Conservation (phyloP, 768 basidiomycete genomes). For the Suillus lakei region DNA sequence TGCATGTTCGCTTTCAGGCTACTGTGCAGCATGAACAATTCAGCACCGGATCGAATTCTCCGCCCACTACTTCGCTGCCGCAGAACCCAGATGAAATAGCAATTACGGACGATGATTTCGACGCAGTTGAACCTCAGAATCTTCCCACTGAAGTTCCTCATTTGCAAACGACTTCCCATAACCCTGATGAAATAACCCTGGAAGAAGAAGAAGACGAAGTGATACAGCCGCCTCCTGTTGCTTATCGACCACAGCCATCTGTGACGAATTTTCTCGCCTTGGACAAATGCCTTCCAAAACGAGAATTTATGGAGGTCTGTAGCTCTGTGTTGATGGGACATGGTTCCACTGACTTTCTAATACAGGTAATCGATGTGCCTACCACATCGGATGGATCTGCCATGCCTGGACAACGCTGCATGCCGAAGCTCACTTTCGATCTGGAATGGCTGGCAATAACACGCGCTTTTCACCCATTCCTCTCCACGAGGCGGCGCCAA, state of each 20-base stretch:
- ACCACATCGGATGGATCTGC: slow-evolving; percentile 19
- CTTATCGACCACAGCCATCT: slow-evolving; percentile 15
- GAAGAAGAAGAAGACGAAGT: slow-evolving; percentile 53
- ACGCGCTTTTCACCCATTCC: slow-evolving; percentile 81
- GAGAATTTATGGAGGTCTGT: slow-evolving; percentile 81
- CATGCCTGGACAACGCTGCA: slow-evolving; percentile 13
- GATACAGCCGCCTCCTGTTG: slow-evolving; percentile 37
- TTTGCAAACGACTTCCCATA: slow-evolving; percentile 41
- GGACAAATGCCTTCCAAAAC: slow-evolving; percentile 82
- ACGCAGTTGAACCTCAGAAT: slow-evolving; percentile 12
- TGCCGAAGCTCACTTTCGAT: slow-evolving; percentile 67
- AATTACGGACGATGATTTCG: slow-evolving; percentile 41
- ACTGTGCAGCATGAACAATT: slow-evolving; percentile 48
- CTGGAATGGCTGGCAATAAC: slow-evolving; percentile 94
- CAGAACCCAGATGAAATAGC: slow-evolving; percentile 45
- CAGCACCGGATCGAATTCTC: slow-evolving; percentile 14
- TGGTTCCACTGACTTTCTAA: background rate
- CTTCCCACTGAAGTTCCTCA: slow-evolving; percentile 8
- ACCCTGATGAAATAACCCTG: slow-evolving; percentile 58
- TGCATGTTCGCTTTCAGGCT: slow-evolving; percentile 89
- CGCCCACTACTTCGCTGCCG: background rate
- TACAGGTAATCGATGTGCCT: slow-evolving; percentile 75
- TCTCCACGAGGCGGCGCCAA: slow-evolving; percentile 60
- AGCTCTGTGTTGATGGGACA: background rate
- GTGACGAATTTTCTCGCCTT: slow-evolving; percentile 86